Evolutionary conservation across 441 rosid species (phyloP), one percentile per base, ranked within the genome.

Genomic region (Populus trichocarpa): DNA sequence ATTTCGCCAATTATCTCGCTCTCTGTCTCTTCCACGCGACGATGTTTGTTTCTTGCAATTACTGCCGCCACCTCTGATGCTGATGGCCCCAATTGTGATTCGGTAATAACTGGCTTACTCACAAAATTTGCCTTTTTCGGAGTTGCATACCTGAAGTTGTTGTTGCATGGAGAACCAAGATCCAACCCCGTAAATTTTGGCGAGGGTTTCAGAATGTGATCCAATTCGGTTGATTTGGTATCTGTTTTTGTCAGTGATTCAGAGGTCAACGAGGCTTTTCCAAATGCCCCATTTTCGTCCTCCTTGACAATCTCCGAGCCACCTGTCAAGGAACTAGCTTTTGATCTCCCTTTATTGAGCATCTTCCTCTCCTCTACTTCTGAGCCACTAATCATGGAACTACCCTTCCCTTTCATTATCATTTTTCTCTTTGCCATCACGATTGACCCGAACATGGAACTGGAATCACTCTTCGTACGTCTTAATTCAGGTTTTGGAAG

Each of bases 61-160:
- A 71, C 84, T 4, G 95, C 96, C 6, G 95, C 98, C 57, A 95
- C 88, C 82, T 92, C 98, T 14, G 98, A 93, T 3, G 97, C 90
- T 2, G 98, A 92, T 0, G 98, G 95, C 11, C 98, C 98, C 67
- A 92, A 67, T 28, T 95, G 97, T 0, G 95, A 93, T 71, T 88
- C 90, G 0, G 95, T 89, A 35, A 88, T 67, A 4, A 83, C 35
- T 40, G 84, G 73, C 7, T 74, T 77, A 0, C 67, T 77, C 4
- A 1, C 67, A 5, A 16, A n/a, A 20, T 70, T 38, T 13, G 73
- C 86, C 74, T 79, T 81, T 71, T 80, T 61, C 9, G 84, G 82
- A 40, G 84, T 74, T 46, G 75, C 83, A 28, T 36, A 78, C 32
- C 81, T 80, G 53, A 78, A 69, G 68, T 28, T 16, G 28, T 22